Percentiles rank a stretch among this genome's conserved stretches.
phyloP scores from a whole-genome alignment of 768 basidiomycete species.

The Lactarius evosmus region DNA sequence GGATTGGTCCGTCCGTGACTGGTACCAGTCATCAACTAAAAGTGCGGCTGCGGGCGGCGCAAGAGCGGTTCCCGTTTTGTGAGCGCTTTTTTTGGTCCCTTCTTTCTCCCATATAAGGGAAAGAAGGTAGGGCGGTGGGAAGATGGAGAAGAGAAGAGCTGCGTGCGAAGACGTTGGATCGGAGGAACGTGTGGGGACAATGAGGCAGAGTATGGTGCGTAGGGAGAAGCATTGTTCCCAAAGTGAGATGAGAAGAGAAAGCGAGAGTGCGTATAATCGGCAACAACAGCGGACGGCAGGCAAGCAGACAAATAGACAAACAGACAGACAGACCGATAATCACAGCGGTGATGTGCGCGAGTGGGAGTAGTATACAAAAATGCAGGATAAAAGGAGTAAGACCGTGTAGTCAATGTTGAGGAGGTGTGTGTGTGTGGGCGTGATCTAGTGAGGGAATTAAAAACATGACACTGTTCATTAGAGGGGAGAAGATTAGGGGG shows the following conservation, averaged over 20 bases:
- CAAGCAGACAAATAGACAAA: background rate
- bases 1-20: slow-evolving; percentile 11
- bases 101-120: background rate
- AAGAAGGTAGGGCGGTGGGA: background rate
- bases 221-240: slow-evolving; percentile 5
- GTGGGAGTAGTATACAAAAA: slow-evolving; percentile 9
- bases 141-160: background rate
- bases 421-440: background rate
- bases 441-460: slow-evolving; percentile 8
- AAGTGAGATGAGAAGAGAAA: background rate
- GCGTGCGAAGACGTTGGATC: slow-evolving; percentile 3
- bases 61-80: slow-evolving; percentile 13
- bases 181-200: slow-evolving; percentile 17
- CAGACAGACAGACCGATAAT: background rate
- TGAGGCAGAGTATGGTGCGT: background rate
- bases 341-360: slow-evolving; percentile 1
- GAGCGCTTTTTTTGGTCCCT: background rate
- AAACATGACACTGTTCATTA: slow-evolving; percentile 11
- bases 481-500: background rate
- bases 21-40: background rate
- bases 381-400: background rate
- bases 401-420: background rate
- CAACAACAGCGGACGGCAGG: slow-evolving; percentile 3
- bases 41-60: slow-evolving; percentile 5
- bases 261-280: background rate